Base-by-base conservation (phyloP, 768 basidiomycete genomes). In the Lactifluus hygrophoroides region DNA sequence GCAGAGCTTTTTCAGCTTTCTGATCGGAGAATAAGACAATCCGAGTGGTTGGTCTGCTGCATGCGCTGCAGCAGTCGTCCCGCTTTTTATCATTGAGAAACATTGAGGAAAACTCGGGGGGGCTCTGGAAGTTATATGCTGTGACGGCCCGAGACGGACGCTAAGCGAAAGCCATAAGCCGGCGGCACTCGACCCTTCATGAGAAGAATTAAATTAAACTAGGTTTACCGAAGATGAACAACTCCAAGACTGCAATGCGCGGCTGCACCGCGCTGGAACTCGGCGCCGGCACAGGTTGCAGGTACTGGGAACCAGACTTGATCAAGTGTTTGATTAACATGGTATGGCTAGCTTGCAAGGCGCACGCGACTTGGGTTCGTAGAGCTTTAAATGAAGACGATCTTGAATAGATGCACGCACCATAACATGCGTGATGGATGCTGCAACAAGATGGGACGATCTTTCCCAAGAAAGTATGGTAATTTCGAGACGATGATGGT, bases 141-240 rank as follows among this genome's bases (percentile, higher is more conserved):
- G 28, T 34, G 54, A 60, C 23, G 48, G 54, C 49, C 43, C 43
- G 59, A 56, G 35, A 56, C 35, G 17, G 35, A 51, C 45, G 21
- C 25, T 60, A 60, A 60, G 59, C 59, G 59, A 60, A 50, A 51
- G 49, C 42, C 44, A 44, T 56, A 60, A 60, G 59, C 59, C 54
- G 59, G 59, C 54, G 59, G 59, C 59, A 51, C 40, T 40, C 37
- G 28, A 10, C 43, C 9, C 43, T 43, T 45, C 25, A 28, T 55
- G 54, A 50, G 53, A 45, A 51, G 46, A 23, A 51, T 46, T 37
- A 35, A 42, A 60, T 60, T 30, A 59, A 59, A 54, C 58, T 60
- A 56, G 54, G 59, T 56, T 59, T 60, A 51, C 54, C 59, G 59
- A 60, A 37, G 54, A 32, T 56, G 48, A 60, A 56, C 28, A 49